Conservation (phyloP, 2,329 filamentous ascomycete species). For the Xylariaceae sp. region DNA sequence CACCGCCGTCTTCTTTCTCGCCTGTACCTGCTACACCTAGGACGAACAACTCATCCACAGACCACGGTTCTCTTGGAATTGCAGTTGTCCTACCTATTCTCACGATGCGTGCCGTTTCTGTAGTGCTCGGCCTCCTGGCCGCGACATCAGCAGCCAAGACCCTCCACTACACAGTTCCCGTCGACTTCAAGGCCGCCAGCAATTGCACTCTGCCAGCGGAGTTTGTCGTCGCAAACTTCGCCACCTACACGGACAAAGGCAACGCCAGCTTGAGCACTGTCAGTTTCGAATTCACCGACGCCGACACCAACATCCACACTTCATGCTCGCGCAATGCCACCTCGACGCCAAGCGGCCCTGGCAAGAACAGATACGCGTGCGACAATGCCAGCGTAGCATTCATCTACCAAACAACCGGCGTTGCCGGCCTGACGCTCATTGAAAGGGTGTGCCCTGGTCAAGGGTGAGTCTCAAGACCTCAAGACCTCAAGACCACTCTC, state of each 20-base stretch:
- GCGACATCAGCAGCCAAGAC: conserved; percentile 23
- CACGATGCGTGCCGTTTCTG: conserved; percentile 22
- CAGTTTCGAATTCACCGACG: conserved; percentile 28
- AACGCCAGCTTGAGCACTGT: conserved; percentile 23
- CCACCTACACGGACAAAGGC: conserved; percentile 20
- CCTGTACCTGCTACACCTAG: not conserved
- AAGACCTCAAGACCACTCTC: not conserved
- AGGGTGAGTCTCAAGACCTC: conserved; percentile 21
- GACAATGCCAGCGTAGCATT: conserved; percentile 28
- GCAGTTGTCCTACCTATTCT: too few species aligned
- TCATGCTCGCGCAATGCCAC: conserved; percentile 28
- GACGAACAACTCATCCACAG: not conserved
- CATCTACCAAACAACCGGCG: conserved; percentile 31
- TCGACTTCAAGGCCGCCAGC: conserved; percentile 20
- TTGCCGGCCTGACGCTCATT: conserved; percentile 28
- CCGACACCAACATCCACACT: conserved; percentile 29
- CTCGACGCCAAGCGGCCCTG: conserved; percentile 23
- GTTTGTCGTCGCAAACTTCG: conserved; percentile 29
- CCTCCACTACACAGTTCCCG: conserved; percentile 27
- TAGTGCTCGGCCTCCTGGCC: conserved; percentile 26
- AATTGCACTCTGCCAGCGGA: conserved; percentile 27
- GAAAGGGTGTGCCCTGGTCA: conserved; percentile 28
- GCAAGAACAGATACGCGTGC: conserved; percentile 28
- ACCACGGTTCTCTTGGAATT: not conserved
- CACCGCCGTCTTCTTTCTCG: not conserved